Conservation (phyloP, 148 eudicot genomes). For the Rhododendron molle region DNA sequence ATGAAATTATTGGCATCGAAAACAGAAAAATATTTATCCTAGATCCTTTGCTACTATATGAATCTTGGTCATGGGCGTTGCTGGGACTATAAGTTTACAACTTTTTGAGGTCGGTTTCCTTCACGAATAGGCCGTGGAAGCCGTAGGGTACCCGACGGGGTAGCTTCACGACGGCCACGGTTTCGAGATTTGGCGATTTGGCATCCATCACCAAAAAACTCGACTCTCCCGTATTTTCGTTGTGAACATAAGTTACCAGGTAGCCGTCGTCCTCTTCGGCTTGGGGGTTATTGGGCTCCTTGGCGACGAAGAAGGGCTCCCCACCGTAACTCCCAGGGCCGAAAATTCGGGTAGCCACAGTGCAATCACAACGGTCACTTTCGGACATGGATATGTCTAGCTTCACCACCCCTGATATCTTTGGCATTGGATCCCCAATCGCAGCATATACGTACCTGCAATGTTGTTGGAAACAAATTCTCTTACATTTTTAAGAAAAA, state of each 20-base stretch:
- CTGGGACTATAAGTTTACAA: conserved; percentile 6
- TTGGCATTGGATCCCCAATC: conserved; percentile 41
- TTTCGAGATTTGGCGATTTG: conserved; percentile 51
- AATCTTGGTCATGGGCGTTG: background rate
- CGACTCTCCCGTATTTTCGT: conserved; percentile 47
- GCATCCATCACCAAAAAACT: conserved; percentile 66
- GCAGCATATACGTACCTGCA: conserved; percentile 55
- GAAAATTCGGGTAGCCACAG: conserved; percentile 43
- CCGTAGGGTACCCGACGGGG: conserved; percentile 74
- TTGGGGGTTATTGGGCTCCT: conserved; percentile 33
- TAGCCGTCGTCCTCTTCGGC: conserved; percentile 74
- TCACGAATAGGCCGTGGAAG: conserved; percentile 69
- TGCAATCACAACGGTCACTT: conserved; percentile 29
- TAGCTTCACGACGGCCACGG: conserved; percentile 46
- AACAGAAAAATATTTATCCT: background rate
- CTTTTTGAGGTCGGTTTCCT: conserved; percentile 39
- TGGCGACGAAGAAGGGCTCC: conserved; percentile 70
- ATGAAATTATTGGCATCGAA: background rate
- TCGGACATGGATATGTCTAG: conserved; percentile 42
- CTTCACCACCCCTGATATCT: conserved; percentile 55
- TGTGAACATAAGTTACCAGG: conserved; percentile 46
- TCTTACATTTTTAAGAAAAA: background rate
- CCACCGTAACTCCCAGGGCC: conserved; percentile 53
- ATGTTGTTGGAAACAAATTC: background rate
- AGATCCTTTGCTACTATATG: background rate